Evolutionary conservation across 2,329 filamentous ascomycete genomes (phyloP), one percentile per base, ranked within the genome.

Genomic region (Juglanconis juglandina): DNA sequence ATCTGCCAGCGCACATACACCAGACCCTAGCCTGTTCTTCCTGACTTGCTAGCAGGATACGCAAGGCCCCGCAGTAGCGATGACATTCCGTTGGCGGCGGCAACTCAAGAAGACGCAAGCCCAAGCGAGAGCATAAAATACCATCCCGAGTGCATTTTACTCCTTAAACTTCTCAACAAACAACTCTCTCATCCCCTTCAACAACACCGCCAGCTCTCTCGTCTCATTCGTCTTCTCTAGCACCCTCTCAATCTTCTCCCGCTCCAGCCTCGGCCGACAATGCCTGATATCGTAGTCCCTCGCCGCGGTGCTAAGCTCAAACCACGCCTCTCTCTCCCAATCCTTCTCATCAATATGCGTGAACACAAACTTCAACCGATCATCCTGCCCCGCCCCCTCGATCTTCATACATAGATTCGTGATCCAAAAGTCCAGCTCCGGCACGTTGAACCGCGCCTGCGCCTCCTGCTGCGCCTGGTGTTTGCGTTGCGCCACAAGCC

Each of bases 401-500:
- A 99, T 96, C 63, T 89, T 82, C 71, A 98, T 75, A 61, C 94
- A 93, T 62, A 99, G 79, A 71, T 94, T 95, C 58, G 89, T 89
- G 72, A 96, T 90, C 95, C 95, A 99, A 72, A 98, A 98, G 67
- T 93, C 90, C 50, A 99, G 82, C 77, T 99, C 95, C 0, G 95
- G 95, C 48, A 91, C 85, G 75, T 99, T 98, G 75, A 94, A 90
- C 39, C 92, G 86, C 57, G 90, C 86, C 76, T 98, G 94, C 2
- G 88, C 84, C 68, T 96, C 91, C 42, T 96, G 80, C 67, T 91
- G 87, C 64, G 85, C 83, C 52, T 90, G 87, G 71, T 91, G 87
- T 64, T 85, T 84, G 55, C 86, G 81, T 75, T 92, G 90, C 11
- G 88, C 87, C n/a, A 88, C 87, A 30, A 90, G 76, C 46, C 85